phyloP scores from a whole-genome alignment of 2,329 filamentous ascomycete genomes.

The Lomentospora prolificans region DNA sequence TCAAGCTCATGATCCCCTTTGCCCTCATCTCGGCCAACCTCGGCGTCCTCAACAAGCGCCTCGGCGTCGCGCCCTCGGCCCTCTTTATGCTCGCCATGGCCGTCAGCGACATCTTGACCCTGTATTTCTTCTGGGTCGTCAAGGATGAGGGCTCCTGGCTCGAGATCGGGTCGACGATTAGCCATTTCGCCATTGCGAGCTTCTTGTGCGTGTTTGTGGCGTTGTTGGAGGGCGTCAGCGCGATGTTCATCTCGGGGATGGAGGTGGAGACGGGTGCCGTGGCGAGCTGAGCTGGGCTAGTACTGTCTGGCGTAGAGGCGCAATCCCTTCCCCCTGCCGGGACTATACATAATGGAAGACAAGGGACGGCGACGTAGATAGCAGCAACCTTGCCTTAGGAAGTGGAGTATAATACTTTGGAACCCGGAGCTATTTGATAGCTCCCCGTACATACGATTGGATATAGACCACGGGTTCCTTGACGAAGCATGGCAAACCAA shows the following conservation, averaged over 20 bases:
- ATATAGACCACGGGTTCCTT: no score
- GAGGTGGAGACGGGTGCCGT: slow-evolving; percentile 41
- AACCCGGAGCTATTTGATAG: no score
- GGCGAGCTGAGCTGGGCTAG: slow-evolving; percentile 2
- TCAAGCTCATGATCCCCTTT: slow-evolving; percentile 92
- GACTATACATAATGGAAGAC: no score
- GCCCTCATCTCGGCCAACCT: slow-evolving; percentile 85
- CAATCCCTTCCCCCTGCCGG: no score
- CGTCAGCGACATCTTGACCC: slow-evolving; percentile 79
- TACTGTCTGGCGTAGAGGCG: no score
- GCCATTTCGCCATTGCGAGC: slow-evolving; percentile 89
- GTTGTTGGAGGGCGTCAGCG: slow-evolving; percentile 74
- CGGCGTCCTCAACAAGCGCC: slow-evolving; percentile 77
- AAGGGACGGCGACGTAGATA: no score
- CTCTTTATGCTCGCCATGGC: slow-evolving; percentile 94
- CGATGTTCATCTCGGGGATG: slow-evolving; percentile 71
- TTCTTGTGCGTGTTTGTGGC: slow-evolving; percentile 85
- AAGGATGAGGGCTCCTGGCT: slow-evolving; percentile 95
- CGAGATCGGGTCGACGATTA: slow-evolving; percentile 95
- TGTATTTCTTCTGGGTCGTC: slow-evolving; percentile 97
- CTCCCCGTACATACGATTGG: no score
- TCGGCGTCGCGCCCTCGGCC: slow-evolving; percentile 78
- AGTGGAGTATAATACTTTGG: no score
- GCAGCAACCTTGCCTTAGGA: no score
- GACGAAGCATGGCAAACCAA: no score